These are phyloP conservation scores for Sarocladium kiliense DNA, from an alignment of 2,329 filamentous ascomycete genomes.

Conservation along the genomic window DNA sequence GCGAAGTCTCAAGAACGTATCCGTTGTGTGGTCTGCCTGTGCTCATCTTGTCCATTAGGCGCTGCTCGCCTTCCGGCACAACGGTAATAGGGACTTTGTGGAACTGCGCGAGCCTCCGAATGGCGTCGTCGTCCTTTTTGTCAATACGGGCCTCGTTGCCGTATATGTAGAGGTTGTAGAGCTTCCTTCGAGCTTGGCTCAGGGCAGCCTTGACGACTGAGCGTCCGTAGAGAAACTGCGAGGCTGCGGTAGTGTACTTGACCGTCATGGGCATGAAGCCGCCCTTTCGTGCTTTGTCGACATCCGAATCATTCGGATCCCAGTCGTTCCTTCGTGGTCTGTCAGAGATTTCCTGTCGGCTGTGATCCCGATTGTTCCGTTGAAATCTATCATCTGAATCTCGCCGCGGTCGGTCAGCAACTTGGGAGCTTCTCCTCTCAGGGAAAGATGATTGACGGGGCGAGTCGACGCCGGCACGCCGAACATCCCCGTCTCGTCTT, in stretches of 20 bases:
- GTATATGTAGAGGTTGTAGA: slow-evolving; percentile 83
- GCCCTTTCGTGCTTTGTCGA: slow-evolving; percentile 6
- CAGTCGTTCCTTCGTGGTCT: not conserved
- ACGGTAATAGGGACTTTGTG: slow-evolving; percentile 50
- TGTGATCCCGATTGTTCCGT: not conserved
- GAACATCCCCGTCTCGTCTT: not conserved
- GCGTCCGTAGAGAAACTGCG: slow-evolving; percentile 84
- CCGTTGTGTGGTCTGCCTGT: slow-evolving; percentile 84
- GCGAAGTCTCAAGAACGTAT: slow-evolving; percentile 79
- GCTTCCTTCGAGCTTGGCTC: slow-evolving; percentile 56
- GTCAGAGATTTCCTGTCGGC: not conserved
- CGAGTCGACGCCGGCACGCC: not conserved
- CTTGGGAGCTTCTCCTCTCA: not conserved
- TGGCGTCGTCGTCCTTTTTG: slow-evolving; percentile 35
- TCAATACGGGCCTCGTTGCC: slow-evolving; percentile 50
- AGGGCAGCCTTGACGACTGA: slow-evolving; percentile 78
- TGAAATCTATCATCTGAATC: not conserved
- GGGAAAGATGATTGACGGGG: too few species aligned
- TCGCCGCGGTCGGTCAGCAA: not conserved
- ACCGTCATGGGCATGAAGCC: slow-evolving; percentile 28
- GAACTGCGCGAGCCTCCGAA: slow-evolving; percentile 41
- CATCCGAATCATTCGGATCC: not conserved
- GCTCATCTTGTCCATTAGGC: slow-evolving; percentile 78
- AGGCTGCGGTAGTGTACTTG: slow-evolving; percentile 74
- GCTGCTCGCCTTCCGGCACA: slow-evolving; percentile 56